These are phyloP conservation scores for Neurospora pannonica DNA, from an alignment of 495 filamentous ascomycete genomes.

Conservation along the genomic window DNA sequence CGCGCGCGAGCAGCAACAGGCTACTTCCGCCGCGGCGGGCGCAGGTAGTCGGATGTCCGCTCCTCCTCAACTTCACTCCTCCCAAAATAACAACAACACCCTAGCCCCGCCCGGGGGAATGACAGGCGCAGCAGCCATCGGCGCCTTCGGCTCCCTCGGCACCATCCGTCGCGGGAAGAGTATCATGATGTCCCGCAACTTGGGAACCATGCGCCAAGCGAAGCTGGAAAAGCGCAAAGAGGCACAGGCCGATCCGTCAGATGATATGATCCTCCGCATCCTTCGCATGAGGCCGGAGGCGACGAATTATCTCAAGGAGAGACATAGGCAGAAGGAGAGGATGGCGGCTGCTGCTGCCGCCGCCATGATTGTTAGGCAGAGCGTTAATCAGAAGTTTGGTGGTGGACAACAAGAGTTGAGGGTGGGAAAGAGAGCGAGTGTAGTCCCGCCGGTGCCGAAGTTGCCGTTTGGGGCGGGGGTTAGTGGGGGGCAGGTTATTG, in stretches of 20 bases:
- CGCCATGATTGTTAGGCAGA: conserved; percentile 90
- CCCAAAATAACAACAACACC: background rate
- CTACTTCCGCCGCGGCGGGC: conserved; percentile 11
- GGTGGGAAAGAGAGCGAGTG: background rate
- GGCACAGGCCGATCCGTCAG: conserved; percentile 90
- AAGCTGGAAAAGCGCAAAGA: conserved; percentile 95
- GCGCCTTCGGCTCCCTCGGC: conserved; percentile 59
- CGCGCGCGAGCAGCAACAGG: conserved; percentile 38
- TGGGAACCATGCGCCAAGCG: conserved; percentile 90
- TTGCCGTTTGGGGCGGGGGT: background rate
- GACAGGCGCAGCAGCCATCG: conserved; percentile 14
- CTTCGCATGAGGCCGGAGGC: conserved; percentile 94
- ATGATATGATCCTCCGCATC: conserved; percentile 97
- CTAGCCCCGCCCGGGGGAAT: background rate
- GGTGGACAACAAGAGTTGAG: background rate
- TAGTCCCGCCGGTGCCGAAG: background rate
- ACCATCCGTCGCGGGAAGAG: conserved; percentile 75
- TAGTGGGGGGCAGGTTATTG: background rate
- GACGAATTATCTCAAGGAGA: conserved; percentile 76
- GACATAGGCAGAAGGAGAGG: conserved; percentile 88
- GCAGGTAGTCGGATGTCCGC: conserved; percentile 54
- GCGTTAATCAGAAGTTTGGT: conserved; percentile 49
- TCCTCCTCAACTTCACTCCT: conserved; percentile 44
- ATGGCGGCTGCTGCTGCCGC: conserved; percentile 83
- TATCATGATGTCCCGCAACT: conserved; percentile 88